These are phyloP conservation scores for Omphalotus olearius DNA, from an alignment of 1,284 basidiomycete genomes.

Conservation along the genomic window DNA sequence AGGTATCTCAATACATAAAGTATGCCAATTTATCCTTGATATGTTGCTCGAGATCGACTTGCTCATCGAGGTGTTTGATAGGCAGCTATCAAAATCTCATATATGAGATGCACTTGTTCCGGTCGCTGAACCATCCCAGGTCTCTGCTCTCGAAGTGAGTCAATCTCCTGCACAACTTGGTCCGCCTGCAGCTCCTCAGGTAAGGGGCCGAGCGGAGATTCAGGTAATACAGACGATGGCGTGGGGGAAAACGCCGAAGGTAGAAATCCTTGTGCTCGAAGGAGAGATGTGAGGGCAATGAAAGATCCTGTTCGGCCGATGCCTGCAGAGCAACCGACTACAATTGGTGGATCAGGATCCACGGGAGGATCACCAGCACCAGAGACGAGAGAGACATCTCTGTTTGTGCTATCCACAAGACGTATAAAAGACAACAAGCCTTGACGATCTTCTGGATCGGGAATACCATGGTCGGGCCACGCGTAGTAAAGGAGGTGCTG, in stretches of 20 bases:
- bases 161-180: conserved; percentile 68
- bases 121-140: conserved; percentile 76
- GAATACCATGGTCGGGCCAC: conserved; percentile 85
- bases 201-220: conserved; percentile 55
- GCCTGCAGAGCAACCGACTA: conserved; percentile 86
- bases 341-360: conserved; percentile 65
- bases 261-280: conserved; percentile 55
- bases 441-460: conserved; percentile 49
- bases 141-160: conserved; percentile 75
- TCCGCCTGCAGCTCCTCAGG: conserved; percentile 49
- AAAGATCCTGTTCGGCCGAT: conserved; percentile 90
- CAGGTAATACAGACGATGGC: conserved; percentile 27
- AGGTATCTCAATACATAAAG: too few species aligned
- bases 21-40: too few species aligned
- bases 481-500: conserved; percentile 69
- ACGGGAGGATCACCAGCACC: conserved; percentile 17
- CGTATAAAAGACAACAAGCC: conserved; percentile 58
- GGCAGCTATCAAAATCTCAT: conserved; percentile 45
- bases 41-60: too few species aligned
- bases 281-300: conserved; percentile 71
- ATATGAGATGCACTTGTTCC: conserved; percentile 66
- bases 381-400: conserved; percentile 31
- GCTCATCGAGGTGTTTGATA: neutral
- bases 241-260: conserved; percentile 24
- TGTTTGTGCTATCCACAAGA: conserved; percentile 59